Base-by-base conservation (phyloP, 257 asterid species). In the Jasminum sambac region DNA sequence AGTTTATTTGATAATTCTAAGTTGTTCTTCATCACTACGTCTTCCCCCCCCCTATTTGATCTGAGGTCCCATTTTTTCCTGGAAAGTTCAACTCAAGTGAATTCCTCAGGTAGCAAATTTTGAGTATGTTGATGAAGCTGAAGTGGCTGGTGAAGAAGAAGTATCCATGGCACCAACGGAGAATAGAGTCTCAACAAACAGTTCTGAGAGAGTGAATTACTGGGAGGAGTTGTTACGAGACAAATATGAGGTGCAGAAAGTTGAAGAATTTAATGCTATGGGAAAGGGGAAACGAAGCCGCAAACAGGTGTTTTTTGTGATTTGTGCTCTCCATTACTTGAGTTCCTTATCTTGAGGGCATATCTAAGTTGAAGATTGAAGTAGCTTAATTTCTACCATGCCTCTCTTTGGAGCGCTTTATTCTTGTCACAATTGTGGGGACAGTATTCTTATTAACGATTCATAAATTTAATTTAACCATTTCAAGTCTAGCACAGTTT, bases 201-300 rank as follows among this genome's bases (percentile, higher is more conserved):
- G 83, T 86, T 67, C 90, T 55, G 99, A 91, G 71, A 89, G 89
- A 55, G 77, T 88, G 74, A 79, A 70, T 78, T 94, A 67, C 82
- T 94, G 99, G 99, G 99, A 94, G 78, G 98, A 94, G 52, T 82
- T 94, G 67, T 77, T 94, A 76, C 84, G 88, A 72, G 98, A 94
- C 78, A 91, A 76, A 86, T 91, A 82, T 62, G 96, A 91, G 79
- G 96, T 88, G 70, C 91, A 91, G 65, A 87, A 91, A 81, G 77
- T 83, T 43, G 99, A 91, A 80, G 99, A 94, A 72, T 81, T 87
- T 57, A 94, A 81, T 81, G 75, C 98, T 24, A 79, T 94, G 99
- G 99, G 99, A 43, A 94, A 94, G 88, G 96, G 99, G 67, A 91
- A 87, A 90, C 91, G 99, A 80, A 86, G 95, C 80, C 87, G 98